Evolutionary conservation across 306 rosid genomes (phyloP).

Genomic region (Mucuna pruriens): DNA sequence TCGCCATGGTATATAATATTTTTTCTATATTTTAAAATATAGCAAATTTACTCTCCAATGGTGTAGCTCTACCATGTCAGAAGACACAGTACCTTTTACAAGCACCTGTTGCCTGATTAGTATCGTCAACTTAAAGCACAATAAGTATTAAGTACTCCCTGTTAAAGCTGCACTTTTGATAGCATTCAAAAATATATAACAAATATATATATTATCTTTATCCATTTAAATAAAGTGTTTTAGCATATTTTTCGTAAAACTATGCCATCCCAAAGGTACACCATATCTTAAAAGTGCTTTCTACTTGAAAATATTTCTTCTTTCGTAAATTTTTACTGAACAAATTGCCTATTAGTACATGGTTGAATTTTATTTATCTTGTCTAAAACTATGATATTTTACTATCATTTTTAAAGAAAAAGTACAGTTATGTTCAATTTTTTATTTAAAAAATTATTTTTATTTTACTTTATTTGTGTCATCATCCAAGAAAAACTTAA

Average conservation of each 20-base stretch:
- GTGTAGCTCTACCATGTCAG: not conserved
- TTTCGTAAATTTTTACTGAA: not conserved
- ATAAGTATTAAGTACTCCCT: too few species aligned
- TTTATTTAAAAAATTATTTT: not conserved
- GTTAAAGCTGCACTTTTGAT: too few species aligned
- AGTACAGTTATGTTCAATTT: not conserved
- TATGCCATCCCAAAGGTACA: not conserved
- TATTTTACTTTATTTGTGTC: not conserved
- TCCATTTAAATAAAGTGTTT: too few species aligned
- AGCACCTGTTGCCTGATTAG: too few species aligned
- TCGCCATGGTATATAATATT: not conserved
- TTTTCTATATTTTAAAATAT: not conserved
- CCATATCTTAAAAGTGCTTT: not conserved
- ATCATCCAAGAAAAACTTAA: not conserved
- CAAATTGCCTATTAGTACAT: not conserved
- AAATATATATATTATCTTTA: too few species aligned
- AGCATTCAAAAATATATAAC: too few species aligned
- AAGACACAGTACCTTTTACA: not conserved
- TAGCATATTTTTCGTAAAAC: not conserved
- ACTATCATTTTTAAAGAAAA: not conserved
- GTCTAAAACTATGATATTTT: not conserved
- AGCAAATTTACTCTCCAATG: not conserved
- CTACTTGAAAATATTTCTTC: not conserved
- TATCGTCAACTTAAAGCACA: too few species aligned
- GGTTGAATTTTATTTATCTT: not conserved